Percentiles rank a stretch among this genome's conserved stretches.
Conservation (phyloP, 2,329 filamentous ascomycete species). For the Aspergillus pseudoglaucus region DNA sequence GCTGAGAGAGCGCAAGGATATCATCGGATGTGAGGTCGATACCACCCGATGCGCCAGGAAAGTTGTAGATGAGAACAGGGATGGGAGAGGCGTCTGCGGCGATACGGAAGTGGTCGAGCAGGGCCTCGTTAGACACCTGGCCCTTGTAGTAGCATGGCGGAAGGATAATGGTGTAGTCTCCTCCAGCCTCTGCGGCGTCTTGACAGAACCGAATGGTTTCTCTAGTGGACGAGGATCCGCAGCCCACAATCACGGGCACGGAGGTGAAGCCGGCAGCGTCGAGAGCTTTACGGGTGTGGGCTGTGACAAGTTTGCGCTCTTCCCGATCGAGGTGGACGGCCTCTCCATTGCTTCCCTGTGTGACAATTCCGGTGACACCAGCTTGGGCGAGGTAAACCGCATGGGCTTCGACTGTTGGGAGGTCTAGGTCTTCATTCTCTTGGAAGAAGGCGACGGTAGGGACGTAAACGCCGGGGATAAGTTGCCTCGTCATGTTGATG, state of each 20-base stretch:
- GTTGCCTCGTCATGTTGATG: slow-evolving; percentile 17
- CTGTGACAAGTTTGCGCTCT: slow-evolving; percentile 63
- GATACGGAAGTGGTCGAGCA: slow-evolving; percentile 59
- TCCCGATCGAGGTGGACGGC: slow-evolving; percentile 68
- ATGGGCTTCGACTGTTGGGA: slow-evolving; percentile 51
- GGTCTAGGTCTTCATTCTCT: slow-evolving; percentile 60
- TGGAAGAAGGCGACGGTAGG: slow-evolving; percentile 71
- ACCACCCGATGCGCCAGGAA: slow-evolving; percentile 60
- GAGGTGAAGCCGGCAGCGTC: slow-evolving; percentile 58
- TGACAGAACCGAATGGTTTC: slow-evolving; percentile 64
- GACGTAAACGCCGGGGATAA: slow-evolving; percentile 57
- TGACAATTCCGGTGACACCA: slow-evolving; percentile 67
- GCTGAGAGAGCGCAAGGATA: slow-evolving; percentile 51
- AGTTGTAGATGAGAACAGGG: slow-evolving; percentile 67
- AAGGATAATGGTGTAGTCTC: slow-evolving; percentile 68
- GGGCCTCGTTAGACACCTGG: slow-evolving; percentile 55
- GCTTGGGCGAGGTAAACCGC: slow-evolving; percentile 65
- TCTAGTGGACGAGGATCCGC: slow-evolving; percentile 64
- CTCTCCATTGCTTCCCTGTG: slow-evolving; percentile 77
- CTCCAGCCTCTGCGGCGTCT: slow-evolving; percentile 63
- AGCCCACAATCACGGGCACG: slow-evolving; percentile 70
- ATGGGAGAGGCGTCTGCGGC: slow-evolving; percentile 56
- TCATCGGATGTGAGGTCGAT: slow-evolving; percentile 63
- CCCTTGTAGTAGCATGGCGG: slow-evolving; percentile 70
- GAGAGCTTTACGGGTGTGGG: slow-evolving; percentile 62